Conservation (phyloP, 2,329 filamentous ascomycete genomes). For the Lizonia empirigonia region DNA sequence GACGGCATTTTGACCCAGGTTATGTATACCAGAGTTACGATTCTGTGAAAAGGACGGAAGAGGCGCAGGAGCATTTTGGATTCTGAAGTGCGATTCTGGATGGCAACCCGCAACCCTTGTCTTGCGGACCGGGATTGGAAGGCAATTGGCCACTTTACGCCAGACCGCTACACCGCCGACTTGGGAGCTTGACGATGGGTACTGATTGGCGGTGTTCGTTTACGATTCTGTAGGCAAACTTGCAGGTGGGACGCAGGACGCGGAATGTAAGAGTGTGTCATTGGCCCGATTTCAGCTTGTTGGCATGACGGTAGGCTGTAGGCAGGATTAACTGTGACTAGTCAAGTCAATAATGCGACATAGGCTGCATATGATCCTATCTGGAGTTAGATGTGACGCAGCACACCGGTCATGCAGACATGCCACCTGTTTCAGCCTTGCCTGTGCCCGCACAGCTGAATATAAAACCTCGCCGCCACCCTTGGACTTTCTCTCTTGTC, state of each 20-base stretch:
- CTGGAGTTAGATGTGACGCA: neutral
- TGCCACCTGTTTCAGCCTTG: neutral
- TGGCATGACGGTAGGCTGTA: neutral
- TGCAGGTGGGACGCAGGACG: neutral
- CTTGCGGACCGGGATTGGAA: too few relatives aligned
- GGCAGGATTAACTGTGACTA: too few relatives aligned
- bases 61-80: constrained; percentile 1
- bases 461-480: neutral
- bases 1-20: neutral
- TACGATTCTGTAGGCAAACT: neutral
- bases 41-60: neutral
- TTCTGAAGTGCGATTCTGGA: neutral
- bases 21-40: constrained; percentile 1
- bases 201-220: neutral
- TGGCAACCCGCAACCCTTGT: too few relatives aligned
- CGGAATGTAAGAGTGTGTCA: neutral
- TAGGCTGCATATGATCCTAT: neutral
- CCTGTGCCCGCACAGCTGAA: neutral
- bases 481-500: neutral
- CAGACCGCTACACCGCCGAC: too few relatives aligned
- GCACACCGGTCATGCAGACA: neutral
- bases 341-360: too few relatives aligned
- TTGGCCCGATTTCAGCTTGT: constrained; percentile 2
- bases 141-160: too few relatives aligned
- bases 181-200: neutral